Evolutionary conservation across 768 basidiomycete genomes (phyloP), one percentile per base, ranked within the genome.

Genomic region (Phaeolepiota aurea): DNA sequence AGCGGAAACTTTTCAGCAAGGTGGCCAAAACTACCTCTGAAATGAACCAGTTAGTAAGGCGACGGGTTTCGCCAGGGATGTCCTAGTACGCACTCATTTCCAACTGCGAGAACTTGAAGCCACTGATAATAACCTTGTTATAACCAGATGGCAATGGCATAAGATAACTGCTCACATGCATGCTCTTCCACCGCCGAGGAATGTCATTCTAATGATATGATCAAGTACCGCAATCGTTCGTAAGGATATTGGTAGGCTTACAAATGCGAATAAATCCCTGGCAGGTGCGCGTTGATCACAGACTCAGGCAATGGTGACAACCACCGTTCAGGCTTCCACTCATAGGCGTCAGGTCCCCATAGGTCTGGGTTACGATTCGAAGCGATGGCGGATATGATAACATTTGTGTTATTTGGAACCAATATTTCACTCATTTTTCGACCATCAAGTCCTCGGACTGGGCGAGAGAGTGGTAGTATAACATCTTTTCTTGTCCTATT

Each of bases 241-340:
- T 18, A 34, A 16, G 18, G 41, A 3, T 20, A 18, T 19, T 45
- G 32, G 18, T 41, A 15, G 14, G 31, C 64, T 50, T 47, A 71
- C 69, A 69, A 37, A 43, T 68, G 57, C 1, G 69, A 63, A 46
- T 72, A 74, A 4, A 71, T 50, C 0, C 71, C 70, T 2, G 71
- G 69, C 9, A 69, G 54, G 18, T 55, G 62, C 3, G 68, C 66
- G 10, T 62, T 54, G 1, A 40, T 42, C 1, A 72, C 49, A n/a
- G 49, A 38, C 4, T 61, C 50, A 4, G 69, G 71, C 13, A 69
- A 52, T 0, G 59, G 59, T 2, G 54, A 46, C 1, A 72, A 54
- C 73, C 72, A 75, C 14, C 73, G 54, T 46, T 74, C 70, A 1
- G 72, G 73, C 46, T 70, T 72, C 70, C 71, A 74, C 41, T 72